These are phyloP conservation scores for Penicillium psychrosexuale DNA, from an alignment of 2,329 filamentous ascomycete genomes.

Conservation along the genomic window DNA sequence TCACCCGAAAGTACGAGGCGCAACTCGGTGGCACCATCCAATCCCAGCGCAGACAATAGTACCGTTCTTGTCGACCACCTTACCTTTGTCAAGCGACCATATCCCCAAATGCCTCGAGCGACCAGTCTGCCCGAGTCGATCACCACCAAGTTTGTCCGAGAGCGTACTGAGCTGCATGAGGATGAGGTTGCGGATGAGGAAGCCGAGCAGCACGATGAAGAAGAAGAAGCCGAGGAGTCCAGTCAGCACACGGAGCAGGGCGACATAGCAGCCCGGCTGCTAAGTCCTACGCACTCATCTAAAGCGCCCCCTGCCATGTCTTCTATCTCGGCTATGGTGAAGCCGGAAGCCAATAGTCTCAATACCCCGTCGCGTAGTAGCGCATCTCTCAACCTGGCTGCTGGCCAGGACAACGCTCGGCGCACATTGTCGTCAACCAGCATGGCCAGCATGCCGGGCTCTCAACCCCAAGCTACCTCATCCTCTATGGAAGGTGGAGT, in stretches of 20 bases:
- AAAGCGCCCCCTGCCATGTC: slow-evolving; percentile 50
- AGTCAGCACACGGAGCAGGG: slow-evolving; percentile 29
- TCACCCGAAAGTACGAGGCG: slow-evolving; percentile 48
- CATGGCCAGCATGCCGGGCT: slow-evolving; percentile 28
- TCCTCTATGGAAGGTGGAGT: slow-evolving; percentile 49
- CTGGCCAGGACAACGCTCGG: slow-evolving; percentile 31
- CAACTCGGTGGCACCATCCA: slow-evolving; percentile 42
- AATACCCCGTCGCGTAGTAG: slow-evolving; percentile 37
- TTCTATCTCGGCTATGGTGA: slow-evolving; percentile 46
- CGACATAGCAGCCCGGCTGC: slow-evolving; percentile 38
- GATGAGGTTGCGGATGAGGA: slow-evolving; percentile 19
- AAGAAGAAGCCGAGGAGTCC: slow-evolving; percentile 22
- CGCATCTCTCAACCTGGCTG: slow-evolving; percentile 37
- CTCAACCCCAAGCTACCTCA: slow-evolving; percentile 40
- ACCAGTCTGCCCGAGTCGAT: slow-evolving; percentile 40
- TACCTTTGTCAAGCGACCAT: slow-evolving; percentile 42
- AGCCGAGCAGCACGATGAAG: slow-evolving; percentile 14
- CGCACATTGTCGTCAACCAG: slow-evolving; percentile 33
- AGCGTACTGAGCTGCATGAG: slow-evolving; percentile 22
- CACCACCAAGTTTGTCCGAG: slow-evolving; percentile 31
- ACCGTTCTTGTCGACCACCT: slow-evolving; percentile 39
- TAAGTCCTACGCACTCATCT: slow-evolving; percentile 41
- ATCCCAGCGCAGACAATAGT: slow-evolving; percentile 34
- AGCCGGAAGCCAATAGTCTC: slow-evolving; percentile 34
- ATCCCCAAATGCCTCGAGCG: slow-evolving; percentile 38